Conservation (phyloP, 2,329 filamentous ascomycete species). For the Monascus ruber region DNA sequence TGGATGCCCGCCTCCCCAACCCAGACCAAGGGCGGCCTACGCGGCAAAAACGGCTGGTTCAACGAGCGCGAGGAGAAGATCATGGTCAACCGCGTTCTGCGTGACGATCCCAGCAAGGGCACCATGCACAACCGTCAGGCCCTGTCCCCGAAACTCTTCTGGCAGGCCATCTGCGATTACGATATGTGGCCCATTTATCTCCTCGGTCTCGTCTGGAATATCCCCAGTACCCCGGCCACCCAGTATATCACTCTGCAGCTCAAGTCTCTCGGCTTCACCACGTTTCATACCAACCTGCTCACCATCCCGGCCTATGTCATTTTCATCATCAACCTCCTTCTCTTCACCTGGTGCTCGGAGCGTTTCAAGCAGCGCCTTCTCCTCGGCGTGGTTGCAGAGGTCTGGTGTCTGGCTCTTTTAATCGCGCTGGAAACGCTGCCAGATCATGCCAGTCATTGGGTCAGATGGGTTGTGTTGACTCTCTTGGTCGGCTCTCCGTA, state of each 20-base stretch:
- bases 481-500: constrained; percentile 47
- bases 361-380: constrained; percentile 45
- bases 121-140: constrained; percentile 51
- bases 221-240: constrained; percentile 25
- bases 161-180: constrained; percentile 41
- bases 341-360: constrained; percentile 44
- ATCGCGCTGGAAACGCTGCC: constrained; percentile 42
- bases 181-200: constrained; percentile 48
- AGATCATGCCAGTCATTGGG: constrained; percentile 39
- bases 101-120: constrained; percentile 47
- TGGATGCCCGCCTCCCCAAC: constrained; percentile 56
- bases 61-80: constrained; percentile 57
- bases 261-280: constrained; percentile 45
- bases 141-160: constrained; percentile 37
- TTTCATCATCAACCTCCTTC: constrained; percentile 47
- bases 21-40: constrained; percentile 50
- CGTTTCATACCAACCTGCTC: constrained; percentile 51
- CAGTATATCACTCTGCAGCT: constrained; percentile 31
- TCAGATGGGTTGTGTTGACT: constrained; percentile 40
- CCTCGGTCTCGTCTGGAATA: constrained; percentile 35
- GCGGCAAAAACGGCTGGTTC: constrained; percentile 55
- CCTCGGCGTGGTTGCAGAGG: constrained; percentile 41
- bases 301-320: constrained; percentile 48
- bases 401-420: constrained; percentile 43
- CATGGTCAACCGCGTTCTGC: constrained; percentile 53